Base-by-base conservation (phyloP, 1,139 yeast species). In the Geotrichum europaeum region DNA sequence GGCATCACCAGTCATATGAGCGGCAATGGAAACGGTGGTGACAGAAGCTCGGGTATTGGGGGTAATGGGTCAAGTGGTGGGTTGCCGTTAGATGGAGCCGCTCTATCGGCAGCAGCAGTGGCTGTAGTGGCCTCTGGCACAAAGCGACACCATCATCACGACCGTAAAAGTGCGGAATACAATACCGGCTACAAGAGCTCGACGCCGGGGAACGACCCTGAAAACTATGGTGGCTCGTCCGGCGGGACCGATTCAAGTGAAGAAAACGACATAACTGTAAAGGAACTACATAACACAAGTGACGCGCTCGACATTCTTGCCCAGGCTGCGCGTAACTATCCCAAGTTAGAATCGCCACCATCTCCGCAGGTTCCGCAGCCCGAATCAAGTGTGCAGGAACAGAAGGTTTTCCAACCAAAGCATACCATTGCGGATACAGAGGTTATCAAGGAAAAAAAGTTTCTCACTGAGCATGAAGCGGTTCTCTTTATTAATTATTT, bases 401-500 rank as follows among this genome's bases (percentile, higher is more conserved):
- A 47, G 13, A 45, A 28, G 5, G 45, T 40, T 40, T 40, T 52
- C 34, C 59, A 56, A 22, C 56, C 57, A 6, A 57, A 56, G 28
- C 53, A 53, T 12, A 75, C 84, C 0, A 79, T 78, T 49, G 75
- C 83, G 0, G 85, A 82, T 64, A 81, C 87, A 56, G 89, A 86
- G 57, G 85, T 87, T 66, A 85, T 89, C 58, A 86, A 86, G 1
- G 76, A 76, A n/a, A 69, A 76, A 49, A 84, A 84, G n/a, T 78
- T 88, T 56, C 70, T 91, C 20, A 78, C 87, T 0, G 91, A 83
- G 65, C 73, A 70, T 0, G 96, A 89, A 69, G 95, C 96, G 0
- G 81, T 79, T 60, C 73, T 76, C 57, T 75, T 89, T 45, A 82
- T 90, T 36, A 77, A 81, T 54, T 76, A 85, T 59, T 92, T 89